Percentiles rank a stretch among this genome's conserved stretches.
Evolutionary conservation across 345 rosid genomes (phyloP).

Genomic region (Camelina hispida): DNA sequence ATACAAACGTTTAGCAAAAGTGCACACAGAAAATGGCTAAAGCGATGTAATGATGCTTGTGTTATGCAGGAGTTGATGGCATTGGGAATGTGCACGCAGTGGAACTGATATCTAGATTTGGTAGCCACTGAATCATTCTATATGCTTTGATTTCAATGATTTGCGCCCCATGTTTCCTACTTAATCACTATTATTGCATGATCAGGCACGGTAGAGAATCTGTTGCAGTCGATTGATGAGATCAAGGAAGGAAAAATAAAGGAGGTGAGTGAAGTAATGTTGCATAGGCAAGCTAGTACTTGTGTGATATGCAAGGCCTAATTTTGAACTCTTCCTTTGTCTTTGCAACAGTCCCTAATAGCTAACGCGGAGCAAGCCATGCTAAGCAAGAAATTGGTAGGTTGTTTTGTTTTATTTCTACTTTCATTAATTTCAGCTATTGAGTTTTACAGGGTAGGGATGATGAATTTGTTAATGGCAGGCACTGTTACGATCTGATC

Average conservation of each 20-base stretch:
- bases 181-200: constrained; percentile 20
- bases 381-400: constrained; percentile 86
- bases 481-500: constrained; percentile 88
- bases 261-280: constrained; percentile 52
- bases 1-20: constrained; percentile 18
- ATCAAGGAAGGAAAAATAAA: constrained; percentile 65
- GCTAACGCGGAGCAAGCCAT: constrained; percentile 68
- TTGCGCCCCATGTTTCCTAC: not conserved
- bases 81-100: constrained; percentile 81
- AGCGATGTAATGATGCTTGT: constrained; percentile 28
- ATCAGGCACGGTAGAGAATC: constrained; percentile 76
- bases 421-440: constrained; percentile 9
- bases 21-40: not conserved
- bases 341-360: constrained; percentile 56
- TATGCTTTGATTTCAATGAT: constrained; percentile 20
- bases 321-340: constrained; percentile 5
- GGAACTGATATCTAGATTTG: constrained; percentile 75
- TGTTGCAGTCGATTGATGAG: constrained; percentile 72
- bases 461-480: constrained; percentile 42
- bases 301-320: constrained; percentile 25
- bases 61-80: constrained; percentile 80
- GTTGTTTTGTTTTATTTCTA: not conserved
- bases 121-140: constrained; percentile 47
- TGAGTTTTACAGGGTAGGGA: constrained; percentile 2
- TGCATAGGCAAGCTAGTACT: constrained; percentile 10